phyloP scores from a whole-genome alignment of 2,329 filamentous ascomycete species.

The Paraphoma sp. region DNA sequence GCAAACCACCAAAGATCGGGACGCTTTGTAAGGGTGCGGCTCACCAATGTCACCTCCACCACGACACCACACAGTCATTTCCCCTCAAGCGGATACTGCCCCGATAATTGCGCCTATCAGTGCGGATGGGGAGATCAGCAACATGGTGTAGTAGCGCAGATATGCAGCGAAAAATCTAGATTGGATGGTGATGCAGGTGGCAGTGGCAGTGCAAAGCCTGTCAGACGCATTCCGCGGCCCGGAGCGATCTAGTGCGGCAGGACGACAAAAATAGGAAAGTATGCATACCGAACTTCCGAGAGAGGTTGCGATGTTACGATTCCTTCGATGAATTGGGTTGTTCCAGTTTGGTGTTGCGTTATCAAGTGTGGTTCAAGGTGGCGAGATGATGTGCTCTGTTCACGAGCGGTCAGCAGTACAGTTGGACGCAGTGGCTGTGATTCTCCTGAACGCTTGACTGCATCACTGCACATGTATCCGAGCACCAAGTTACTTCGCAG shows the following conservation, averaged over 20 bases:
- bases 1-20: background rate
- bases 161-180: conserved; percentile 5
- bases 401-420: background rate
- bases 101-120: conserved; percentile 1
- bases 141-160: conserved; percentile 12
- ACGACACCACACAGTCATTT: background rate
- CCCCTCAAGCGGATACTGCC: background rate
- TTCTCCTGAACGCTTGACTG: background rate
- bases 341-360: background rate
- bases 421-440: background rate
- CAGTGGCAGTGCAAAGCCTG: conserved; percentile 24
- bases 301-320: background rate
- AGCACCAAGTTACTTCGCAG: too few species aligned
- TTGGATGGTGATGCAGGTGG: conserved; percentile 10
- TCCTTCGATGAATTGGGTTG: background rate
- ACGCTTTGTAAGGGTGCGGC: background rate
- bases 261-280: conserved; percentile 17
- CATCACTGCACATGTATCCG: too few species aligned
- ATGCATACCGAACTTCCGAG: conserved; percentile 2
- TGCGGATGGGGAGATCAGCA: conserved; percentile 11
- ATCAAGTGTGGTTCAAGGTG: background rate
- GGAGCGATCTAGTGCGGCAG: conserved; percentile 12
- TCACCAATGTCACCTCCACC: conserved; percentile 3
- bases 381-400: background rate
- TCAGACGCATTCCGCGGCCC: conserved; percentile 18